Evolutionary conservation across 2,329 filamentous ascomycete species (phyloP), one percentile per base, ranked within the genome.

Genomic region (Neonectria faginata): DNA sequence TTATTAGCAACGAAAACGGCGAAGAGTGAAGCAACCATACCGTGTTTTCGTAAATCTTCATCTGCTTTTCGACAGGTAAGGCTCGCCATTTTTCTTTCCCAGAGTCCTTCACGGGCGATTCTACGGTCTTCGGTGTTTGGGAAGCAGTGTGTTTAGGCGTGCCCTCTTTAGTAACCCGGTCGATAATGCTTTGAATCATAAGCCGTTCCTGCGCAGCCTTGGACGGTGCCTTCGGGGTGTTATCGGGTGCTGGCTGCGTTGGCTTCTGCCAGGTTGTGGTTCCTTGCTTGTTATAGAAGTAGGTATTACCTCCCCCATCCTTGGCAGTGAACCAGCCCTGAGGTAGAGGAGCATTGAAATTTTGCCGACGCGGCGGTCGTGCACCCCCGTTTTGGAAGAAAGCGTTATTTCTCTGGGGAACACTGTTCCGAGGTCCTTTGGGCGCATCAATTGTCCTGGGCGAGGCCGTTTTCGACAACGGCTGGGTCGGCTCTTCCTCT

Each of bases 1-100:
- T 10, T 27, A 44, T 74, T 62, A 74, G 73, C 3, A 31, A n/a
- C 11, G n/a, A 4, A 10, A 20, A 9, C 5, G 11, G 11, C 11
- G 20, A 11, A 33, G 10, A 14, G 5, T 11, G 20, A 22, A 41
- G 25, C 5, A 1, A 22, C 83, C 92, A 78, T 85, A 97, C 93
- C 56, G 94, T 97, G 75, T 94, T 94, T 78, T 97, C 94, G 74
- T 97, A 98, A 2, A 97, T 85, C 82, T 93, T 97, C 87, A 94
- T 97, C 79, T 96, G 93, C 80, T 97, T 97, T 69, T 97, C 94
- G 70, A 89, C 77, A 1, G 90, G 84, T 33, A 90, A 77, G 64
- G 85, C 86, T 60, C 88, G 86, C 92, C 92, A 94, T 76, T 91
- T 92, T 52, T 93, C 90, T 72, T 85, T 85, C 71, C 87, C 90